phyloP scores from a whole-genome alignment of 148 eudicot species.

The Polygonum maritimum region DNA sequence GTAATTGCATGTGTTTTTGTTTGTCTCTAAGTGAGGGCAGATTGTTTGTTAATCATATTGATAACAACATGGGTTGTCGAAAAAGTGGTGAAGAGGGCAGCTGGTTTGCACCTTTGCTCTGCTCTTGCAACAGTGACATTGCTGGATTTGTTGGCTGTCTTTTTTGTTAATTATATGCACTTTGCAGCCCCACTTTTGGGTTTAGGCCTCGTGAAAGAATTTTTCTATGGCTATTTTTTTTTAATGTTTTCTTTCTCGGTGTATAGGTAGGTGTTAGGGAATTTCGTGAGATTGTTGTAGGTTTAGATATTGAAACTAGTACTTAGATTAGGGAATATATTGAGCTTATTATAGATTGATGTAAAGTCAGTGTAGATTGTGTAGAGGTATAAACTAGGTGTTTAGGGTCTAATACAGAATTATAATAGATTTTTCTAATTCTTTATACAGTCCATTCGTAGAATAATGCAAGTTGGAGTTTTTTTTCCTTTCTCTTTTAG shows the following conservation, averaged over 20 bases:
- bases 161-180: not conserved
- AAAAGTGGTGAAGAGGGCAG: not conserved
- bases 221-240: not conserved
- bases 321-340: not conserved
- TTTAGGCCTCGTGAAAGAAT: not conserved
- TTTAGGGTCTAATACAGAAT: not conserved
- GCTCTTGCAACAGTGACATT: not conserved
- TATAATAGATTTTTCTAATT: not conserved
- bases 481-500: no score
- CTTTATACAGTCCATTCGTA: not conserved
- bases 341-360: not conserved
- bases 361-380: not conserved
- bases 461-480: no score
- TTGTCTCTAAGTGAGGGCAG: not conserved
- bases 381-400: not conserved
- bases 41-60: not conserved
- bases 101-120: constrained; percentile 2
- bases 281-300: not conserved
- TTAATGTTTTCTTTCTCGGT: not conserved
- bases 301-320: not conserved
- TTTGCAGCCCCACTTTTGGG: not conserved
- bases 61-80: constrained; percentile 4
- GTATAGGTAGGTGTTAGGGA: not conserved
- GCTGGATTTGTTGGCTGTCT: not conserved
- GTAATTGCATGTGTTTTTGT: constrained; percentile 7